Percentiles rank a stretch among this genome's conserved stretches.
Conservation (phyloP, 2,329 filamentous ascomycete species). For the Magnaporthiopsis poae region DNA sequence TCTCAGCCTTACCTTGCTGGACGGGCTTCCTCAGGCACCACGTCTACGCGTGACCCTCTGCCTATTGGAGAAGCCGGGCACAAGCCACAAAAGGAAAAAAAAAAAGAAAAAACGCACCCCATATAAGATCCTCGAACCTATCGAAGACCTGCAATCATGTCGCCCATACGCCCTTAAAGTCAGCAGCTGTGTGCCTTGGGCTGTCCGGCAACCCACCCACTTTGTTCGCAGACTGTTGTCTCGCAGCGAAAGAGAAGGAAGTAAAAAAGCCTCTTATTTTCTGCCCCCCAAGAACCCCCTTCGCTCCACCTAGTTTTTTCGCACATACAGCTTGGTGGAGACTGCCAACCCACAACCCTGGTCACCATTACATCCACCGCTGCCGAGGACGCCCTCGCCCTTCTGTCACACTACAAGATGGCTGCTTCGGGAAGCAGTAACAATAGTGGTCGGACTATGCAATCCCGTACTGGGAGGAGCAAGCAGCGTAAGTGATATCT, state of each 20-base stretch:
- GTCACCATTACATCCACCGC: background rate
- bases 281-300: conserved; percentile 16
- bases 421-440: conserved; percentile 9
- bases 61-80: background rate
- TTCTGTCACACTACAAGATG: conserved; percentile 9
- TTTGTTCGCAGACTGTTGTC: background rate
- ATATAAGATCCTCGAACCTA: conserved; percentile 4
- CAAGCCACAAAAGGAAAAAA: background rate
- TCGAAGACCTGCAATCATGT: conserved; percentile 20
- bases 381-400: background rate
- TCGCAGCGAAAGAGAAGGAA: background rate
- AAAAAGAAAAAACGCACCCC: background rate
- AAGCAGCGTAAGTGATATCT: conserved; percentile 63
- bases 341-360: background rate
- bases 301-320: background rate
- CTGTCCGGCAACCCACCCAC: conserved; percentile 7
- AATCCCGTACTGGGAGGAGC: conserved; percentile 65
- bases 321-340: background rate
- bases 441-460: conserved; percentile 45
- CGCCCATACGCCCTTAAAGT: conserved; percentile 23
- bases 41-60: background rate
- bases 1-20: background rate
- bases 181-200: conserved; percentile 5
- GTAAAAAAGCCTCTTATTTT: conserved; percentile 11
- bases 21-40: background rate